Base-by-base conservation (phyloP, 257 asterid genomes). In the Gentiana dahurica region DNA sequence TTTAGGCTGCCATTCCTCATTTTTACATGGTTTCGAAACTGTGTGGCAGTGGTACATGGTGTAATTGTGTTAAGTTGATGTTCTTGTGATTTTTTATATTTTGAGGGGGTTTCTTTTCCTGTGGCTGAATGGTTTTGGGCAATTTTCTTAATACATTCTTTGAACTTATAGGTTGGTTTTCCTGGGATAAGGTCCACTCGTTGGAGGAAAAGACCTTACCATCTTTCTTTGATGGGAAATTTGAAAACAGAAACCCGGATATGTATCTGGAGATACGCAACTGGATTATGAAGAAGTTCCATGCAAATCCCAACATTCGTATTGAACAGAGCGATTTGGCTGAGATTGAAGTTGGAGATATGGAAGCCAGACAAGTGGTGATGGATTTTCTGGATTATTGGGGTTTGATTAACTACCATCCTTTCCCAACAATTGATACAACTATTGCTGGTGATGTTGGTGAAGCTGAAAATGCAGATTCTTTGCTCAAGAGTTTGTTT, bases 391-490 rank as follows among this genome's bases (percentile, higher is more conserved):
- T 88, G 71, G 97, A 92, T 65, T 88, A 92, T 72, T 92, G 99
- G 97, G 99, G 99, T 51, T 76, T 92, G 78, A 92, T 92, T 57
- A 92, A 92, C 79, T 92, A 83, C 59, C 95, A 88, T 64, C 97
- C 97, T 11, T 82, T 83, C 72, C 87, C 90, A 41, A 75, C 68
- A 47, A 70, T 66, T 64, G 95, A 77, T 59, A 51, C 83, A 51
- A 65, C 53, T 52, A 68, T 65, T 24, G 87, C 62, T 69, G 69
- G 67, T 55, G 78, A 70, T 68, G 75, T 71, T 48, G 81, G 78
- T 39, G 77, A 74, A 69, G 65, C 71, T 51, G 65, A 43, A 58
- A 75, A 80, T 70, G 64, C 60, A 47, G 78, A 75, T 43, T 61
- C 89, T 54, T 66, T 82, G 79, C 58, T 83, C 62, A 91, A 79